Base-by-base conservation (phyloP, 1,139 yeast species). In the Candida neerlandica region DNA sequence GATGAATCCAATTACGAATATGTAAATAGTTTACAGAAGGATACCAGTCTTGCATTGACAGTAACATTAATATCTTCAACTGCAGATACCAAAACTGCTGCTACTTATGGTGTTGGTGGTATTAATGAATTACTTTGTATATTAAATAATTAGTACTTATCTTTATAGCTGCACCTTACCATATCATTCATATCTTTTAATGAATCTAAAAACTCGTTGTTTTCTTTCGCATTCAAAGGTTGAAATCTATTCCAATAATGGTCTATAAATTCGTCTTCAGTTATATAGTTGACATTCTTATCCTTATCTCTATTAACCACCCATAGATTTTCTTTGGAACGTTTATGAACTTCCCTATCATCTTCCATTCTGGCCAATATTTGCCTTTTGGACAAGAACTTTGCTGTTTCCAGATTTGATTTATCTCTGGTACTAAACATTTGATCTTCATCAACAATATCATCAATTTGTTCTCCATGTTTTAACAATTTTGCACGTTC, bases 261-360 rank as follows among this genome's bases (percentile, higher is more conserved):
- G 33, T 71, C 66, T 29, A 78, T 70, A 58, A 89, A 88, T 61
- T 89, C 96, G 2, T 71, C 73, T 46, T 78, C 80, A 1, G 78
- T 71, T 4, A 78, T 67, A 29, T 61, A 64, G 40, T 53, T 64
- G 0, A 65, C 45, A 23, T 14, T 26, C 7, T 41, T 35, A 5
- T 71, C 73, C 48, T 72, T 71, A 15, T 79, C 77, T 52, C 88
- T 64, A 27, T 75, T 75, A 0, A 86, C 83, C 12, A 82, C 80
- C 96, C 96, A 89, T 32, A 85, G 70, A 21, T 75, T 79, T 60
- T 90, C 96, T 58, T 89, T 88, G 14, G 86, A 80, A 51, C 88
- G 77, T 62, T 90, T 90, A 57, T 87, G 90, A 7, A 94, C 73
- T 63, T 90, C 97, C 56, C 96, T 71, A 63, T 90, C 96, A 54